phyloP scores from a whole-genome alignment of 345 rosid species.

The Eutrema heterophyllum region DNA sequence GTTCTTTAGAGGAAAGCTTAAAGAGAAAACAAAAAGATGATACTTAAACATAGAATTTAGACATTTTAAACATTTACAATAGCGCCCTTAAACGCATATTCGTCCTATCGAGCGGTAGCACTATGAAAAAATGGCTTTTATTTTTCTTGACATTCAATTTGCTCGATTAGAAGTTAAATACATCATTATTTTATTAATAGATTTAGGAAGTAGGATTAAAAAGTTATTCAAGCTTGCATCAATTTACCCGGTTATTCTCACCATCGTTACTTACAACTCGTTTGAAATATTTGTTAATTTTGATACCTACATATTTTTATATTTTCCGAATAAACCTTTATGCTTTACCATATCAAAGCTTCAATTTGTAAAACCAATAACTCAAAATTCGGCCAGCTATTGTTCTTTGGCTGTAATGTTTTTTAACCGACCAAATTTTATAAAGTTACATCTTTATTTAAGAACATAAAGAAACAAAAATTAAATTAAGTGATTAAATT shows the following conservation, averaged over 20 bases:
- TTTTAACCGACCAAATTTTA: no score
- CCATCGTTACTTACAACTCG: not conserved
- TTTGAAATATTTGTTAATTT: not conserved
- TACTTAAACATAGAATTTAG: constrained; percentile 10
- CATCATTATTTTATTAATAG: not conserved
- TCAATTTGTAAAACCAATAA: not conserved
- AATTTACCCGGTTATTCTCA: not conserved
- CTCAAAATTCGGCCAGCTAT: not conserved
- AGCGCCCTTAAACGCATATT: constrained; percentile 18
- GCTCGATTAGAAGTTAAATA: not conserved
- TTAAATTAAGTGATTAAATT: not conserved
- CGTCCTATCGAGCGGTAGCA: constrained; percentile 3
- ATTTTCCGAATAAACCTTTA: not conserved
- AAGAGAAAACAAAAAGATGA: not conserved
- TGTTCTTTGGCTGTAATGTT: not conserved
- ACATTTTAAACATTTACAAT: not conserved
- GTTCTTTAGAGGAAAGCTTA: not conserved
- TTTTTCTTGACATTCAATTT: not conserved
- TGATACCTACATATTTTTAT: not conserved
- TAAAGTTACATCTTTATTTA: not conserved
- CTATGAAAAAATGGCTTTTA: not conserved
- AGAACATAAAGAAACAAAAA: no score
- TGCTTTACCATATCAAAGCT: not conserved
- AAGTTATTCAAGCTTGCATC: not conserved
- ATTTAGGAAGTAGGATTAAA: not conserved